phyloP scores from a whole-genome alignment of 2,329 filamentous ascomycete species.

The Fusarium cicatricum region DNA sequence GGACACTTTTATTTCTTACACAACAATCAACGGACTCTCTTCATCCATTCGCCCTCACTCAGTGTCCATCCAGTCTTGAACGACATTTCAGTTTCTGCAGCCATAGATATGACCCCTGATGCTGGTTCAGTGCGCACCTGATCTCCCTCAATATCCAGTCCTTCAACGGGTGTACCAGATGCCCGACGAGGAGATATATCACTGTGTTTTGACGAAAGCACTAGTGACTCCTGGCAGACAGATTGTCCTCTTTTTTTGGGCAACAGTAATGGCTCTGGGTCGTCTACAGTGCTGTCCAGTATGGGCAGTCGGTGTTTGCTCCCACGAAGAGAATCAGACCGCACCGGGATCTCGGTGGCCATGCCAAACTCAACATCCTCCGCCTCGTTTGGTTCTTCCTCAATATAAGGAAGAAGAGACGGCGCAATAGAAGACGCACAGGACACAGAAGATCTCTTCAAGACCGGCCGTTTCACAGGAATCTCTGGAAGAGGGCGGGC shows the following conservation, averaged over 20 bases:
- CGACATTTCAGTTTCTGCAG: constrained; percentile 7
- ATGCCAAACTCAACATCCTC: constrained; percentile 23
- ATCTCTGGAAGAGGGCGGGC: constrained; percentile 36
- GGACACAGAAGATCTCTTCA: constrained; percentile 11
- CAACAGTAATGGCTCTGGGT: background rate
- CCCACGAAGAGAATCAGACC: constrained; percentile 11
- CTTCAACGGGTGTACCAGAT: background rate
- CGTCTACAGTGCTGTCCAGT: background rate
- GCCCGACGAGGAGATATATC: background rate
- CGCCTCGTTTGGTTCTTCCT: constrained; percentile 24
- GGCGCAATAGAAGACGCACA: constrained; percentile 11
- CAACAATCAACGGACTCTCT: background rate
- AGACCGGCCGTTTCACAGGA: constrained; percentile 12
- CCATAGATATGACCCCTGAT: background rate
- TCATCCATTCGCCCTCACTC: constrained; percentile 33
- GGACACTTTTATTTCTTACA: too few species aligned
- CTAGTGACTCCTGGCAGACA: background rate
- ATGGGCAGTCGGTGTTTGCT: background rate
- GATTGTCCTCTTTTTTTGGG: background rate
- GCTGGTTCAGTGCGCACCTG: background rate
- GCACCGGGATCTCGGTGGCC: constrained; percentile 8
- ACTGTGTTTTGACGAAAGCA: background rate
- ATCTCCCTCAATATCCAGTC: background rate
- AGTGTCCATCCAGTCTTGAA: constrained; percentile 22
- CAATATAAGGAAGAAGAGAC: constrained; percentile 34